Evolutionary conservation across 106 monocot species (phyloP), one percentile per base, ranked within the genome.

Genomic region (Triglochin maritima): DNA sequence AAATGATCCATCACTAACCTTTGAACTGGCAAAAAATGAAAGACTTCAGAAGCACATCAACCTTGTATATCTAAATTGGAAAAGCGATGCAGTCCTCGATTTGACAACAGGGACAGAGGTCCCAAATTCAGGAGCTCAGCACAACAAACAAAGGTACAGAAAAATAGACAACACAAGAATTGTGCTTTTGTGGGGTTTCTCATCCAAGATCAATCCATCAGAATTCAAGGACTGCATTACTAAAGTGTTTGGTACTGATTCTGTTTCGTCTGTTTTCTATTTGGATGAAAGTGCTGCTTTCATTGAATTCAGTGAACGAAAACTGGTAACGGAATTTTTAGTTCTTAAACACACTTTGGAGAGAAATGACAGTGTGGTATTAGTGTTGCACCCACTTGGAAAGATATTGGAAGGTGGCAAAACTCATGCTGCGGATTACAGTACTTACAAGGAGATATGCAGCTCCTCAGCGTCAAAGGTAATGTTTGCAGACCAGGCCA

Each of bases 151-250:
- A 7, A 87, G 75, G 69, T 84, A 77, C 64, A 83, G 78, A 5
- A 71, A 64, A 9, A 76, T 80, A 41, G 59, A 82, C 5, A 84
- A 81, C 67, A n/a, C 71, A 14, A 91, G 83, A 48, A 76, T 86
- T 64, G 75, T 86, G 6, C 64, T 98, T 44, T 2, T 98, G 56
- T 98, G 98, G 98, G 91, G 91, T 9, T 98, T 92, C 62, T 61
- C 72, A 6, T 74, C 80, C 9, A 79, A 80, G 44, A 44, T 92
- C 1, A 86, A 78, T 50, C 76, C 83, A 56, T 73, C 67, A 11
- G 84, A 88, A 57, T 4, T 98, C 8, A 84, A 82, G 62, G 84
- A 78, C 2, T 88, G 75, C 69, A 65, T 98, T 4, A 52, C 66
- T 45, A 82, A 81, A 68, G 81, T 75, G 14, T 92, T 86, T 69